phyloP scores from a whole-genome alignment of 2,329 filamentous ascomycete species.

The Trichoderma semiorbis region DNA sequence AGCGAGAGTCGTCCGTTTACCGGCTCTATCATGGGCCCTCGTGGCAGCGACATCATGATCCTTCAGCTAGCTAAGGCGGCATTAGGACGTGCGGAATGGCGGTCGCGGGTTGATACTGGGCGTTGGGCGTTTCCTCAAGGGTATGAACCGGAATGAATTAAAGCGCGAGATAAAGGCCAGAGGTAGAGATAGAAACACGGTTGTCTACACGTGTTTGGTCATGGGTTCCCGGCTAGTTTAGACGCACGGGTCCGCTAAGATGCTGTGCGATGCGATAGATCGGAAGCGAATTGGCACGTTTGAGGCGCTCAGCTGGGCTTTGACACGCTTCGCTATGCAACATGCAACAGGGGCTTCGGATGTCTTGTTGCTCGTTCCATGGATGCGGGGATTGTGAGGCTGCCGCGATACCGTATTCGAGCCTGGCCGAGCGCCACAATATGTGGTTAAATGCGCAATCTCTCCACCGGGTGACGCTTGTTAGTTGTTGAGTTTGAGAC shows the following conservation, averaged over 20 bases:
- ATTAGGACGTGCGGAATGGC: constrained; percentile 28
- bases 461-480: background rate
- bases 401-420: constrained; percentile 4
- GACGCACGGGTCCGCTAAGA: background rate
- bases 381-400: constrained; percentile 9
- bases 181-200: background rate
- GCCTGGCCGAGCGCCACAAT: background rate
- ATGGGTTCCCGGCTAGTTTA: background rate
- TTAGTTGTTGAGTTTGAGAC: background rate
- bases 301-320: constrained; percentile 15
- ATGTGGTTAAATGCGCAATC: background rate
- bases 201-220: background rate
- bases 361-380: constrained; percentile 9
- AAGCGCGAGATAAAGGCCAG: background rate
- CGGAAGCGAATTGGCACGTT: background rate
- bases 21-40: constrained; percentile 29
- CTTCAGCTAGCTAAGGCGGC: constrained; percentile 30
- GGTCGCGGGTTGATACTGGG: constrained; percentile 29
- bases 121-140: constrained; percentile 29
- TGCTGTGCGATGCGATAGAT: constrained; percentile 7
- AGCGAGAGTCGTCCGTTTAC: constrained; percentile 32
- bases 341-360: constrained; percentile 17
- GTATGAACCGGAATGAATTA: background rate
- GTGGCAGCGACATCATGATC: constrained; percentile 27
- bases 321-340: background rate